Evolutionary conservation across 495 filamentous ascomycete species (phyloP).

Genomic region (Aspergillus leporis): DNA sequence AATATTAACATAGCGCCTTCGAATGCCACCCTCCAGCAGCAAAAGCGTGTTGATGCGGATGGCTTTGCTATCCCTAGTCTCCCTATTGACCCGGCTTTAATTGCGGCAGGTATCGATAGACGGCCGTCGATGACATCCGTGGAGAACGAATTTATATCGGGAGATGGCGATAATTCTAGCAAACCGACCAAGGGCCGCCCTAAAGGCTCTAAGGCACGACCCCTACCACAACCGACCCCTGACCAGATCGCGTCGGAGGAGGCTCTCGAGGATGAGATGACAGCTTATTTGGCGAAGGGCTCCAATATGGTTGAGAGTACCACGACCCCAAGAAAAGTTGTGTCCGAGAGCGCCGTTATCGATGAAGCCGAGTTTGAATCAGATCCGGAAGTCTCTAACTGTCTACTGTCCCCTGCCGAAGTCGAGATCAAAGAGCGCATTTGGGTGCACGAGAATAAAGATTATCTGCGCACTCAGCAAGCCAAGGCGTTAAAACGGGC

Average conservation of each 20-base stretch:
- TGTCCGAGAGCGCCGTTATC: conserved; percentile 56
- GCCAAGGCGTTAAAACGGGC: conserved; percentile 69
- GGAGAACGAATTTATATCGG: conserved; percentile 26
- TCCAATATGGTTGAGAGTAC: conserved; percentile 41
- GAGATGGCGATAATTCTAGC: conserved; percentile 21
- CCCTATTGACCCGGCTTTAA: conserved; percentile 48
- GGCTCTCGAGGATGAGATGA: conserved; percentile 47
- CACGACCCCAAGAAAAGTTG: conserved; percentile 21
- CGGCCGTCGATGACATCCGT: conserved; percentile 23
- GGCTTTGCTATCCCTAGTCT: conserved; percentile 49
- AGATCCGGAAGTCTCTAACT: conserved; percentile 78
- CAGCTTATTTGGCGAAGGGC: conserved; percentile 36
- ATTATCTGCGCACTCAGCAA: conserved; percentile 82
- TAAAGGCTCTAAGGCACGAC: conserved; percentile 35
- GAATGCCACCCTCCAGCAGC: conserved; percentile 20
- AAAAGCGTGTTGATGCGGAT: conserved; percentile 45
- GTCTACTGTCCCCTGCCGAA: conserved; percentile 70
- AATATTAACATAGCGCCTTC: conserved; percentile 19
- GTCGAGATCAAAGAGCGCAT: conserved; percentile 77
- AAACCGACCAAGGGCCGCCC: conserved; percentile 25
- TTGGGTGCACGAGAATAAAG: conserved; percentile 92
- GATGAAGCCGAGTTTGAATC: conserved; percentile 72
- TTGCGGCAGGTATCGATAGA: conserved; percentile 22
- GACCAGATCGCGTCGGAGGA: conserved; percentile 47
- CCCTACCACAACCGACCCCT: conserved; percentile 33